phyloP scores from a whole-genome alignment of 768 basidiomycete genomes.

The Megacollybia marginata region DNA sequence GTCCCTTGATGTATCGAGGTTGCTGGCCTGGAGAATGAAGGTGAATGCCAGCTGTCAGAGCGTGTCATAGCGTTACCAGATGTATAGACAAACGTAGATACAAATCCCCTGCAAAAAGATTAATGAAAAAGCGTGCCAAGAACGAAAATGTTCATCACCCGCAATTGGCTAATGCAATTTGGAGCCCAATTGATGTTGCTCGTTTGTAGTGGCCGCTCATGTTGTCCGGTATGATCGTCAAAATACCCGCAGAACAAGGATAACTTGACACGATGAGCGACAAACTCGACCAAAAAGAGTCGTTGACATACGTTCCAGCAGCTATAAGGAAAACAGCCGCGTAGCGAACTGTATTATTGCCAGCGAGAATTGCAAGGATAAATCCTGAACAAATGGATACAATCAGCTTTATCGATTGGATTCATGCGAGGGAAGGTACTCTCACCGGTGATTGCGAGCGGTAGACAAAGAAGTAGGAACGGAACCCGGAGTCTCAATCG shows the following conservation, averaged over 20 bases:
- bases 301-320: slow-evolving; percentile 35
- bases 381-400: slow-evolving; percentile 29
- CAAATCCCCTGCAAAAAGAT: not conserved
- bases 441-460: too few species aligned
- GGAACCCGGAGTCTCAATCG: slow-evolving; percentile 50
- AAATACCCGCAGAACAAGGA: slow-evolving; percentile 48
- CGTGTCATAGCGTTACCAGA: too few species aligned
- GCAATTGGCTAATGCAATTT: slow-evolving; percentile 46
- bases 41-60: too few species aligned
- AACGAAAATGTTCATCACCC: slow-evolving; percentile 59
- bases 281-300: not conserved
- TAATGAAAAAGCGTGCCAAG: slow-evolving; percentile 26
- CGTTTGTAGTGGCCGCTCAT: slow-evolving; percentile 57
- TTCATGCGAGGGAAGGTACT: too few species aligned
- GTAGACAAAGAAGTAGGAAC: slow-evolving; percentile 38
- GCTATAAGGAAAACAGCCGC: slow-evolving; percentile 50
- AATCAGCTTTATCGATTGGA: too few species aligned
- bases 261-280: slow-evolving; percentile 25
- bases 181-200: slow-evolving; percentile 47
- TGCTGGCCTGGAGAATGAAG: too few species aligned
- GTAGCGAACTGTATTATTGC: slow-evolving; percentile 39
- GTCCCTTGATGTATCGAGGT: slow-evolving; percentile 44
- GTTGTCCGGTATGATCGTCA: slow-evolving; percentile 59
- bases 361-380: slow-evolving; percentile 41
- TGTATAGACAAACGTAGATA: slow-evolving; percentile 43